A percentile compares a stretch with the other conserved stretches of the same genome.
Conservation (phyloP, 306 rosid species). For the Lotus japonicus region DNA sequence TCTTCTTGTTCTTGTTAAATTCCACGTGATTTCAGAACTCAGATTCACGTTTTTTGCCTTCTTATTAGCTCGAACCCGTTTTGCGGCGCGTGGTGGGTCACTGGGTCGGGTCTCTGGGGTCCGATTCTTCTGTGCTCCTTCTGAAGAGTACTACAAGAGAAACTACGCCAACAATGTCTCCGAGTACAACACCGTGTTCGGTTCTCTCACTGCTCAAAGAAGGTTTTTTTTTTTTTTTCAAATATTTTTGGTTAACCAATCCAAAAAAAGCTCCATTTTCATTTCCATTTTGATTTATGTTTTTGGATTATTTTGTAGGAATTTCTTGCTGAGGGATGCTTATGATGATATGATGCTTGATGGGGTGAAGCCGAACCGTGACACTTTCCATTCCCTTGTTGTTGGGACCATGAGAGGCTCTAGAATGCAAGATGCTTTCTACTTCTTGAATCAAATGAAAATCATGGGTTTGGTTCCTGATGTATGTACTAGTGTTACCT, state of each 20-base stretch:
- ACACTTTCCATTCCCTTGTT: conserved; percentile 67
- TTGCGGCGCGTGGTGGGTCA: conserved; percentile 43
- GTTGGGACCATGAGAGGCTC: conserved; percentile 74
- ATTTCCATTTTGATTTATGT: background rate
- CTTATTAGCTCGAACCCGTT: background rate
- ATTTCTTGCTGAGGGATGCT: conserved; percentile 64
- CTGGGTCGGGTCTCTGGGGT: conserved; percentile 39
- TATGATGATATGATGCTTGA: conserved; percentile 91
- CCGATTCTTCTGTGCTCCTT: conserved; percentile 40
- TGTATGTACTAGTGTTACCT: conserved; percentile 34
- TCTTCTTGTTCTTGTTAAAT: background rate
- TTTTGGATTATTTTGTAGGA: conserved; percentile 31
- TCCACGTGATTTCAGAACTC: background rate
- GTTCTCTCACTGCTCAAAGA: conserved; percentile 54
- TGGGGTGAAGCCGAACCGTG: conserved; percentile 83
- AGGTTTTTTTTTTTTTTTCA: conserved; percentile 26
- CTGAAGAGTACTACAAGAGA: conserved; percentile 56
- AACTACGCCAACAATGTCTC: conserved; percentile 74
- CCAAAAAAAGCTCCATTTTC: background rate
- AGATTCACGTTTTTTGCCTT: background rate
- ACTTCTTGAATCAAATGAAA: conserved; percentile 79
- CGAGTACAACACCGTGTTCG: conserved; percentile 79
- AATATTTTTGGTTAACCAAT: background rate
- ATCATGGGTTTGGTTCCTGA: conserved; percentile 79
- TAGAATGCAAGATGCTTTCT: conserved; percentile 72